Conservation (phyloP, 1,284 basidiomycete species). For the Inonotus hispidus region DNA sequence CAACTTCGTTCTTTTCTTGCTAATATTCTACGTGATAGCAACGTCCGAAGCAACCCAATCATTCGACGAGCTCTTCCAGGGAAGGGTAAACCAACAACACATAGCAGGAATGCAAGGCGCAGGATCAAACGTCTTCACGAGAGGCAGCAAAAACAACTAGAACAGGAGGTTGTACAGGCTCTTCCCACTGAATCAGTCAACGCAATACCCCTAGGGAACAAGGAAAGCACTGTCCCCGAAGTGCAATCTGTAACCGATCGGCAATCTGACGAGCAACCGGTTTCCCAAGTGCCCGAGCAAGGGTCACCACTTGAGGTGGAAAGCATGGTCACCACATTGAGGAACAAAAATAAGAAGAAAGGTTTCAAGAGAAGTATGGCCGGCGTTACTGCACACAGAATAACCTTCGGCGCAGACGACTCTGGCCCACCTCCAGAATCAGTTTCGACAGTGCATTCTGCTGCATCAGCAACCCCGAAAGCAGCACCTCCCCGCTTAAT, state of each 20-base stretch:
- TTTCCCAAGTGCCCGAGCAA: slow-evolving; percentile 3
- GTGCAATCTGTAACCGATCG: background rate
- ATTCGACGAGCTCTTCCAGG: slow-evolving; percentile 48
- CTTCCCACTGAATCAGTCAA: slow-evolving; percentile 29
- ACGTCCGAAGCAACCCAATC: background rate
- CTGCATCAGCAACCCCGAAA: slow-evolving; percentile 10
- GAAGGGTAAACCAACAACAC: slow-evolving; percentile 60
- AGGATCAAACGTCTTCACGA: slow-evolving; percentile 41
- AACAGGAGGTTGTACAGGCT: slow-evolving; percentile 13
- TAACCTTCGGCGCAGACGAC: slow-evolving; percentile 40
- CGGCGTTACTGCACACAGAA: slow-evolving; percentile 45
- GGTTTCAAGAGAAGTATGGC: slow-evolving; percentile 53
- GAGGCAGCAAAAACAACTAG: slow-evolving; percentile 20
- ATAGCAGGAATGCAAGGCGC: slow-evolving; percentile 60
- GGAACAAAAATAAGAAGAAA: slow-evolving; percentile 71
- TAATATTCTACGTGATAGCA: background rate
- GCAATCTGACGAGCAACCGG: background rate
- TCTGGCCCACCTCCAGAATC: slow-evolving; percentile 14
- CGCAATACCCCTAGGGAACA: slow-evolving; percentile 30
- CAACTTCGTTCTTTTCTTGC: slow-evolving; percentile 16
- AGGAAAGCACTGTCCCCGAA: background rate
- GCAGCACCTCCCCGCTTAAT: slow-evolving; percentile 37
- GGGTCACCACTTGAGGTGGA: slow-evolving; percentile 17
- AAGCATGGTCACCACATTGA: slow-evolving; percentile 52
- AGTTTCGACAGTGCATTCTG: background rate